Base-by-base conservation (phyloP, 2,329 filamentous ascomycete genomes). In the Penicillium olsonii region DNA sequence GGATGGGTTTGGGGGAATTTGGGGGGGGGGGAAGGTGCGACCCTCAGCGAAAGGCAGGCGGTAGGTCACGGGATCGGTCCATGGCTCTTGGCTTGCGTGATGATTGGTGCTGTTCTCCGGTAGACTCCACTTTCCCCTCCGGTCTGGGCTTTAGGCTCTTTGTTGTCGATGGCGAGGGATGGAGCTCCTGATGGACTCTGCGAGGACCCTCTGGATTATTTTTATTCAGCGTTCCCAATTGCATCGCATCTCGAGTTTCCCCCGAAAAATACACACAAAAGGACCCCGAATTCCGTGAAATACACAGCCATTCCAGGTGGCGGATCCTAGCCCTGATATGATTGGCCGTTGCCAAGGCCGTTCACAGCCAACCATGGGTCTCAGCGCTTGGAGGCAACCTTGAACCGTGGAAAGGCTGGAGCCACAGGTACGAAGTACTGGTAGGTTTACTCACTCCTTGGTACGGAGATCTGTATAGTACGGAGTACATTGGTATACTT, bases 1-100 rank as follows among this genome's bases (percentile, higher is more conserved):
- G 65, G 61, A 67, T 71, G 68, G 65, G 69, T 71, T 71, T 71
- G 68, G 68, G 59, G 65, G 60, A 62, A 59, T 43, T 14, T 63
- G 56, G 54, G 57, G 60, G 56, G 64, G 59, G 61, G 60, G 58
- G 59, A 58, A 54, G 64, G 33, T 35, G 33, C 33, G 33, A 35
- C 29, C 29, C 26, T 29, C 26, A 18, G 33, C 17, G 33, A 35
- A 35, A 35, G 33, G 33, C 33, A 35, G 33, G 33, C 33, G 33
- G 33, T 35, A 35, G 33, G 33, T 35, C 26, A 22, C 14, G 22
- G 11, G 19, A 38, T 27, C 22, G 41, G 33, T 26, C 20, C n/a
- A 37, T 6, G 33, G 6, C 15, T 43, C 45, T 48, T 48, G 40
- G 45, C 40, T 48, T 12, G 11, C 11, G 12, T 0, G 5, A 8